Evolutionary conservation across 2,329 filamentous ascomycete species (phyloP).

Genomic region (Beauveria pseudobassiana): DNA sequence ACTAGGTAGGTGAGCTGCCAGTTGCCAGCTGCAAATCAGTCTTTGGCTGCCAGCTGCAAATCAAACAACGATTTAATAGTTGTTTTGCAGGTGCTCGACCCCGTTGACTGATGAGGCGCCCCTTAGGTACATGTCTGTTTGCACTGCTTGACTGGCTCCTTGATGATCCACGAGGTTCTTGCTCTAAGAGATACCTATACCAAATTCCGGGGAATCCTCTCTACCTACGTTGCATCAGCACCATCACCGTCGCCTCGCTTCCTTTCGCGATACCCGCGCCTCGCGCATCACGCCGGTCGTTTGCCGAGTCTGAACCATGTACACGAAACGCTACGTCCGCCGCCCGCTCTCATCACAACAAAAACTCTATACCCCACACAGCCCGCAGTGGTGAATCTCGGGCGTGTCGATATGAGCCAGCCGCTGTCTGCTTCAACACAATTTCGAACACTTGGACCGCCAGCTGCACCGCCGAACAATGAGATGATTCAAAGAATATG

Average conservation of each 20-base stretch:
- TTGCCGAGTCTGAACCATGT: background rate
- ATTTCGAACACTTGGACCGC: too few species aligned
- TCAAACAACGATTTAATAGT: background rate
- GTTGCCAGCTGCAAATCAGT: background rate
- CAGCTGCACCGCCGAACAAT: background rate
- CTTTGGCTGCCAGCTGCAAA: too few species aligned
- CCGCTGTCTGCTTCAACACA: background rate
- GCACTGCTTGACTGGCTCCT: background rate
- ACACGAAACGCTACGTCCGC: background rate
- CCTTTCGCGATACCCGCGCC: background rate
- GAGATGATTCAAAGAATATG: background rate
- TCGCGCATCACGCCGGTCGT: background rate
- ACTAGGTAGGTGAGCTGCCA: background rate
- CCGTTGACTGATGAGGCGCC: background rate
- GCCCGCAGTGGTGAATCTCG: background rate
- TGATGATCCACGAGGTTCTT: too few species aligned
- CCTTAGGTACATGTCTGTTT: background rate
- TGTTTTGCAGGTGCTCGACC: background rate
- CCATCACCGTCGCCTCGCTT: background rate
- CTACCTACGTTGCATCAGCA: background rate
- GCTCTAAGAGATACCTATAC: too few species aligned
- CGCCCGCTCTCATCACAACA: background rate
- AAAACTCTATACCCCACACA: background rate
- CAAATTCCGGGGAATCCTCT: background rate
- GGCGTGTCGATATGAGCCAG: background rate